Evolutionary conservation across 2,329 filamentous ascomycete species (phyloP).

Genomic region (Microthyrium microscopicum): DNA sequence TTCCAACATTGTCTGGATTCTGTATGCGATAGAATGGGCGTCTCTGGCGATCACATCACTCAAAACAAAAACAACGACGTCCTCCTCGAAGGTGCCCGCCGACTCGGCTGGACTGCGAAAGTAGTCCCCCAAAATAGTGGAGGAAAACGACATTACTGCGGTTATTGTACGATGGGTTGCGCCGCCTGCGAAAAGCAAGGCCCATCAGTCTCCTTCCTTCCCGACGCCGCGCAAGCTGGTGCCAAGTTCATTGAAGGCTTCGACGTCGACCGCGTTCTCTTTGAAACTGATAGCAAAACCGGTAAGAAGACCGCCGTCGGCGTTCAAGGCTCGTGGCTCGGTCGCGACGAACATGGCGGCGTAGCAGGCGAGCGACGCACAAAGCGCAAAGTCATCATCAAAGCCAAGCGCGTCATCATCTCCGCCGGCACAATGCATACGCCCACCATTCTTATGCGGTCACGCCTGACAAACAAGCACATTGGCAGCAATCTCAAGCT

Average conservation of each 20-base stretch:
- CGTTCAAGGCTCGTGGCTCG: conserved; percentile 58
- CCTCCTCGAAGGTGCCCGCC: conserved; percentile 58
- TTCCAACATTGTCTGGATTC: conserved; percentile 69
- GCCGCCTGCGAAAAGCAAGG: conserved; percentile 59
- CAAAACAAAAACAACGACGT: conserved; percentile 59
- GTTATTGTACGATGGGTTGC: conserved; percentile 43
- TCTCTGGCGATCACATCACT: conserved; percentile 44
- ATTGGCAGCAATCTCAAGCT: conserved; percentile 70
- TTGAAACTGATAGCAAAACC: conserved; percentile 39
- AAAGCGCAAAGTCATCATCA: conserved; percentile 49
- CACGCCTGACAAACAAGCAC: conserved; percentile 64
- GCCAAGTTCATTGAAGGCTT: conserved; percentile 77
- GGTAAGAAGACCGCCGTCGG: conserved; percentile 47
- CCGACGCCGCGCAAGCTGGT: conserved; percentile 60
- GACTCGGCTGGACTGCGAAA: conserved; percentile 54
- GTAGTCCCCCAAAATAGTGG: conserved; percentile 67
- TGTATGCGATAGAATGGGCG: conserved; percentile 66
- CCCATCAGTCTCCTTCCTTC: conserved; percentile 58
- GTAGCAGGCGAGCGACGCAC: conserved; percentile 35
- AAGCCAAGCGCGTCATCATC: conserved; percentile 67
- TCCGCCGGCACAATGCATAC: conserved; percentile 61
- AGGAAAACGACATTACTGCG: conserved; percentile 56
- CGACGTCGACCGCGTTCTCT: conserved; percentile 51
- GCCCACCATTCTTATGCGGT: conserved; percentile 59
- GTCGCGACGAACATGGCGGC: conserved; percentile 46